These are phyloP conservation scores for Eruca vesicaria DNA, from an alignment of 441 rosid species.

Conservation along the genomic window DNA sequence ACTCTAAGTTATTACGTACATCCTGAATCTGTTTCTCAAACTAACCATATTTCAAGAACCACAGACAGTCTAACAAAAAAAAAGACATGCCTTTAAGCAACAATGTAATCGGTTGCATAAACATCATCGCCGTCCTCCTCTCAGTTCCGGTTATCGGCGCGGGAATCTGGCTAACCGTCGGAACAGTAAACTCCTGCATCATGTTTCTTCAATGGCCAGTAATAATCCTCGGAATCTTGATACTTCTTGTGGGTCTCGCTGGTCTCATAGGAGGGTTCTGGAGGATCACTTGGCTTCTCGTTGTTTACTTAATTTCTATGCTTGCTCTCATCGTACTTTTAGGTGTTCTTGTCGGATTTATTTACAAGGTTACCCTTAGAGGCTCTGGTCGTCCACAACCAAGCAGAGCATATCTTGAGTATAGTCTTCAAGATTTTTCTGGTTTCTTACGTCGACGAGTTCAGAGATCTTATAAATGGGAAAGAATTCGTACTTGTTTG, in stretches of 20 bases:
- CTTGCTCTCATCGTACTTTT: constrained; percentile 62
- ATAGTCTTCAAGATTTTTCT: constrained; percentile 68
- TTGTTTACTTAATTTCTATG: constrained; percentile 71
- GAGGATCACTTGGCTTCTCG: constrained; percentile 74
- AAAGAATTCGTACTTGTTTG: constrained; percentile 62
- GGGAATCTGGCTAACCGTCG: constrained; percentile 76
- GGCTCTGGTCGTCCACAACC: constrained; percentile 80
- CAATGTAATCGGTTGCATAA: constrained; percentile 81
- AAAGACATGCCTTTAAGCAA: constrained; percentile 77
- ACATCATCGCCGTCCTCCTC: constrained; percentile 78
- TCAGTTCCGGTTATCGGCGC: constrained; percentile 81
- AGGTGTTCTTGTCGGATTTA: constrained; percentile 60
- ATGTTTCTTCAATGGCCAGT: constrained; percentile 91
- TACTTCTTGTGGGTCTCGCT: constrained; percentile 62
- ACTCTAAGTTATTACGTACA: constrained; percentile 17
- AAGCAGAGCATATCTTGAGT: constrained; percentile 73
- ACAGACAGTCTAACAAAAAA: not conserved
- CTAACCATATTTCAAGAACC: constrained; percentile 24
- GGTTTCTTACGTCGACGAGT: constrained; percentile 75
- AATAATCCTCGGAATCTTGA: constrained; percentile 67
- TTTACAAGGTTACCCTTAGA: constrained; percentile 65
- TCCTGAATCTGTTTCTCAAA: not conserved
- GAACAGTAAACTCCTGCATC: constrained; percentile 75
- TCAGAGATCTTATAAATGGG: constrained; percentile 82
- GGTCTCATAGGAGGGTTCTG: constrained; percentile 87